Conservation (phyloP, 2,329 filamentous ascomycete species). For the Trichothecium sympodiale region DNA sequence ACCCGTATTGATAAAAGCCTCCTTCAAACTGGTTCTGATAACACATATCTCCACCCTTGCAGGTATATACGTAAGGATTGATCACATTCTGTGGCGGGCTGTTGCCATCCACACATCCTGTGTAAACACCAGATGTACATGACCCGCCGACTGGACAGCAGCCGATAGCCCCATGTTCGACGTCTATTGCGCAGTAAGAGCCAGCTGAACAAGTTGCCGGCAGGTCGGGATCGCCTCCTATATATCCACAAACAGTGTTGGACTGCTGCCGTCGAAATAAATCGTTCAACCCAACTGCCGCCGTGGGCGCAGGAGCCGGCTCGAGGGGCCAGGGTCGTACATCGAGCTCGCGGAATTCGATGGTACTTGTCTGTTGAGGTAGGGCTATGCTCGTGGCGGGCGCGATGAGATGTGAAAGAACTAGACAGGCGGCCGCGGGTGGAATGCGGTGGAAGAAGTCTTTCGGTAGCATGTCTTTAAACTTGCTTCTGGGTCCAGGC, state of each 20-base stretch:
- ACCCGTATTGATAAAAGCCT: slow-evolving; percentile 46
- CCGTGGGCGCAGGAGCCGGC: slow-evolving; percentile 19
- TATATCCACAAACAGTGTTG: slow-evolving; percentile 48
- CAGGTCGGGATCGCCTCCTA: slow-evolving; percentile 38
- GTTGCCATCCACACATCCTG: slow-evolving; percentile 42
- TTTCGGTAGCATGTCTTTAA: no score
- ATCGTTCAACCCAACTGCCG: slow-evolving; percentile 20
- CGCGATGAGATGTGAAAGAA: slow-evolving; percentile 21
- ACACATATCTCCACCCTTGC: slow-evolving; percentile 37
- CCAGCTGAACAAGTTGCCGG: slow-evolving; percentile 47
- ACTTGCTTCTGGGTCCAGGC: no score
- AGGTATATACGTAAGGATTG: slow-evolving; percentile 47
- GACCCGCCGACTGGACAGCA: slow-evolving; percentile 41
- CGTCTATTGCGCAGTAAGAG: slow-evolving; percentile 46
- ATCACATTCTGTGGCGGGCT: slow-evolving; percentile 36
- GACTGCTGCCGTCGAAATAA: slow-evolving; percentile 28
- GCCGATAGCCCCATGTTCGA: slow-evolving; percentile 35
- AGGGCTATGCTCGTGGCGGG: slow-evolving; percentile 24
- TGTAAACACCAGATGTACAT: slow-evolving; percentile 46
- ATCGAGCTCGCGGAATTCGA: slow-evolving; percentile 24
- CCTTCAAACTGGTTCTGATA: slow-evolving; percentile 45
- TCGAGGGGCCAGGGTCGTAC: slow-evolving; percentile 25
- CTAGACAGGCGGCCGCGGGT: slow-evolving; percentile 19
- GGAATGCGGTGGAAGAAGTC: slow-evolving; percentile 23
- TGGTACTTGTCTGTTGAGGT: slow-evolving; percentile 27